Evolutionary conservation across 2,329 filamentous ascomycete species (phyloP).

Genomic region (Botrytis elliptica): DNA sequence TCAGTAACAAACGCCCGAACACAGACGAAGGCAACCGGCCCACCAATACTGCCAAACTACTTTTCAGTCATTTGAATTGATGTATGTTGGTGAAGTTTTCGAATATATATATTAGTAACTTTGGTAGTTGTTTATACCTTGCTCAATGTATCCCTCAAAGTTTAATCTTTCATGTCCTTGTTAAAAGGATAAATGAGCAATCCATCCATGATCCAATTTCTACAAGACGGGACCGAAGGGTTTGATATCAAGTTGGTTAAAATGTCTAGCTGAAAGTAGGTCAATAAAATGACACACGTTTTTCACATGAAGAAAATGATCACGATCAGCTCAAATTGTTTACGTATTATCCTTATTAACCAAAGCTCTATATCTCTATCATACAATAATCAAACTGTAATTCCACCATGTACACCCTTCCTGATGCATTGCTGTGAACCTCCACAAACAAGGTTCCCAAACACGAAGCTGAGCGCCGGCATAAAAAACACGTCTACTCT

Average conservation of each 20-base stretch:
- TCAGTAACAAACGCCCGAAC: too few species aligned
- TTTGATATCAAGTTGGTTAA: not conserved
- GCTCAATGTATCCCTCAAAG: not conserved
- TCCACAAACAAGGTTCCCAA: not conserved
- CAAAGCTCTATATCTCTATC: not conserved
- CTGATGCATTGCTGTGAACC: not conserved
- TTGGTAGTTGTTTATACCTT: not conserved
- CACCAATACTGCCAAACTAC: too few species aligned
- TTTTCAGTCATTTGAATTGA: too few species aligned
- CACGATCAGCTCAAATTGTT: not conserved
- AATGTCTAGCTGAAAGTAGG: not conserved
- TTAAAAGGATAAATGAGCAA: too few species aligned
- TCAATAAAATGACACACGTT: not conserved
- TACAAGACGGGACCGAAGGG: not conserved
- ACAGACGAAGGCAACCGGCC: too few species aligned
- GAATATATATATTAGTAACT: conserved; percentile 8
- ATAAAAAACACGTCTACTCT: not conserved
- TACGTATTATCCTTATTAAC: not conserved
- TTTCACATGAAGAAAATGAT: not conserved
- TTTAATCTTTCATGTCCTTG: not conserved
- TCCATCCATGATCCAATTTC: not conserved
- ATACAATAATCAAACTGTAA: not conserved
- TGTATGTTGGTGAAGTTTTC: not conserved
- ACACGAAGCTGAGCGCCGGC: not conserved
- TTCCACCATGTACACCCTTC: not conserved